These are phyloP conservation scores for Kodamaea neixiangensis DNA, from an alignment of 805 yeast species.

Conservation along the genomic window DNA sequence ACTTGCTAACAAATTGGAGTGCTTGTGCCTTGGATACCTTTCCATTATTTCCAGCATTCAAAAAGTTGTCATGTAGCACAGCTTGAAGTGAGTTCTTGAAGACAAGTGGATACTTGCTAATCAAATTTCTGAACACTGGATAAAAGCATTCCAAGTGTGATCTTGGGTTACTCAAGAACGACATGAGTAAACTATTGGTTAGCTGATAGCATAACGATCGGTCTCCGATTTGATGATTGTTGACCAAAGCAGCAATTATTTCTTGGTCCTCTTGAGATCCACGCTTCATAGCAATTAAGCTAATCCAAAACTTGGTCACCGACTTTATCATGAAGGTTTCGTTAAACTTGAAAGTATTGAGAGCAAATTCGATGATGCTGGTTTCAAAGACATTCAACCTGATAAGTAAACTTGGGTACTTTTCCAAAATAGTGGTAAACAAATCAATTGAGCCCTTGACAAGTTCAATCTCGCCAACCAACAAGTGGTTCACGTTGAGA, in stretches of 20 bases:
- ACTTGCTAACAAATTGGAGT: constrained; percentile 48
- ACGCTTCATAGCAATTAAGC: constrained; percentile 45
- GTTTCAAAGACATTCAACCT: constrained; percentile 26
- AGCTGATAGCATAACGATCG: constrained; percentile 26
- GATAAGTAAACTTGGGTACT: constrained; percentile 50
- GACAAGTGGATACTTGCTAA: constrained; percentile 48
- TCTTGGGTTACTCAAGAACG: constrained; percentile 49
- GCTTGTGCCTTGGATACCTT: constrained; percentile 3
- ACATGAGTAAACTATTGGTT: constrained; percentile 26
- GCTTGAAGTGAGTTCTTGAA: constrained; percentile 36
- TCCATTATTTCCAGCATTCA: constrained; percentile 1
- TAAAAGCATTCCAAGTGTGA: constrained; percentile 62
- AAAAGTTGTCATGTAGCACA: constrained; percentile 1
- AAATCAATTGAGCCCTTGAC: constrained; percentile 53
- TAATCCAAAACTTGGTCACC: constrained; percentile 56
- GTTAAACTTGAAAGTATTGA: constrained; percentile 43
- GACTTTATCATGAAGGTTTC: constrained; percentile 60
- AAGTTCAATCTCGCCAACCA: constrained; percentile 60
- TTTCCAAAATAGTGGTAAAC: constrained; percentile 50
- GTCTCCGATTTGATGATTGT: constrained; percentile 5
- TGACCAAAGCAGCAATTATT: constrained; percentile 23
- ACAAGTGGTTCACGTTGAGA: constrained; percentile 29
- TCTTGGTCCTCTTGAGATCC: constrained; percentile 47
- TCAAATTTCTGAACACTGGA: constrained; percentile 49
- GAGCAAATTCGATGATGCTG: constrained; percentile 28